phyloP scores from a whole-genome alignment of 148 eudicot genomes.

The Cornus suecica region DNA sequence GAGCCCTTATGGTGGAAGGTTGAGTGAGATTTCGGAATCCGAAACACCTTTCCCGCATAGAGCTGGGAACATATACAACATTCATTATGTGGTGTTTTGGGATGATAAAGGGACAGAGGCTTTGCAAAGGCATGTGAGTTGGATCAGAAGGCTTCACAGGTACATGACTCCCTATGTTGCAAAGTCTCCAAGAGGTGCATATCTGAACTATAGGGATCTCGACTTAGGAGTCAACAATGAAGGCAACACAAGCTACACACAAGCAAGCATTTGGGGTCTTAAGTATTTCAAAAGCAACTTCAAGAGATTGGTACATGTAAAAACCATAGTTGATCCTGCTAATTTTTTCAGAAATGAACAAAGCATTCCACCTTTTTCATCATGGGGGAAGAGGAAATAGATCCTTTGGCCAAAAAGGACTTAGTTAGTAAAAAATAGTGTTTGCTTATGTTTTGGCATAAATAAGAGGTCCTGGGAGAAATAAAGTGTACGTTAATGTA shows the following conservation, averaged over 20 bases:
- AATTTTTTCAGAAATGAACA: conserved; percentile 6
- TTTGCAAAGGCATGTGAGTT: conserved; percentile 14
- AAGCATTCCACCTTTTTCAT: background rate
- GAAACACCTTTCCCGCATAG: conserved; percentile 25
- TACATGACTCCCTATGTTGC: conserved; percentile 29
- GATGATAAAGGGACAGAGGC: conserved; percentile 14
- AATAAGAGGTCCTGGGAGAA: no score
- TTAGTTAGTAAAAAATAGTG: background rate
- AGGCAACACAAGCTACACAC: background rate
- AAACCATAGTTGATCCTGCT: background rate
- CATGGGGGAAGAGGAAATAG: background rate
- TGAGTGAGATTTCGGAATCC: conserved; percentile 18
- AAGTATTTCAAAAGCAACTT: conserved; percentile 3
- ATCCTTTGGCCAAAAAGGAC: background rate
- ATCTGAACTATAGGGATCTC: conserved; percentile 33
- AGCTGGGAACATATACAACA: conserved; percentile 23
- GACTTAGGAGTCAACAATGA: conserved; percentile 26
- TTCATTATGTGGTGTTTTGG: conserved; percentile 27
- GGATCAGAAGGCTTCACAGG: conserved; percentile 20
- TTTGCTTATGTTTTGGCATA: background rate
- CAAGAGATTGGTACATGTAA: background rate
- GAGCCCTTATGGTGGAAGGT: conserved; percentile 25
- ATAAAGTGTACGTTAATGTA: no score
- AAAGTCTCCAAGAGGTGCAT: conserved; percentile 28
- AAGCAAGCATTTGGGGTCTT: background rate